These are phyloP conservation scores for Crithidia acanthocephali DNA, from an alignment of 208 protist species.

Conservation along the genomic window DNA sequence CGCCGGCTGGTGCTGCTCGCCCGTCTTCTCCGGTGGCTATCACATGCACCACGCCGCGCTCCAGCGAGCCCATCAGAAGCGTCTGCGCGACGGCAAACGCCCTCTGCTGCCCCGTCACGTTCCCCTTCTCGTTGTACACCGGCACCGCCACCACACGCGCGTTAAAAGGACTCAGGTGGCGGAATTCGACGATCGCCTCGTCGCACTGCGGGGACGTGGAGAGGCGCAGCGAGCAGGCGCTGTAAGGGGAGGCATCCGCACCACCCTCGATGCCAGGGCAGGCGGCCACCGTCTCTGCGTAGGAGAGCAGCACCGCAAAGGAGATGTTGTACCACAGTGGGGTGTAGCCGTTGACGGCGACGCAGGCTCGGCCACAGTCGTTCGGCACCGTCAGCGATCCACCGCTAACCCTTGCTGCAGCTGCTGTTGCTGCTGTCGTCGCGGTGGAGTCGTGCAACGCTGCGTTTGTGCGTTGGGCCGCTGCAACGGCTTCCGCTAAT, in stretches of 20 bases:
- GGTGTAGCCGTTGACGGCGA: constrained; percentile 48
- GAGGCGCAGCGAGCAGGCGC: constrained; percentile 21
- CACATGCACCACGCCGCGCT: constrained; percentile 6
- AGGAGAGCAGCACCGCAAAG: constrained; percentile 44
- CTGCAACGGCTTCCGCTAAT: too few relatives aligned
- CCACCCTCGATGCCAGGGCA: constrained; percentile 10
- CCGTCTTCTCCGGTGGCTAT: constrained; percentile 1
- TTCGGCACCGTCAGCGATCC: constrained; percentile 1
- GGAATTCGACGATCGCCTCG: constrained; percentile 13
- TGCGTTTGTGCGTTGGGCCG: too few relatives aligned
- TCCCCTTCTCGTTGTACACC: not conserved
- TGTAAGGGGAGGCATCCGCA: not conserved
- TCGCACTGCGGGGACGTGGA: constrained; percentile 25
- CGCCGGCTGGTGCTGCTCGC: not conserved
- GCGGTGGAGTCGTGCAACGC: not conserved
- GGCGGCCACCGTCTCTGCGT: not conserved
- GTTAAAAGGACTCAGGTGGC: constrained; percentile 9
- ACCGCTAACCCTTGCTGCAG: too few relatives aligned
- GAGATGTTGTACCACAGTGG: constrained; percentile 60
- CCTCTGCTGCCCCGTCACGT: not conserved
- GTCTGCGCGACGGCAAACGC: constrained; percentile 18
- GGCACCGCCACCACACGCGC: not conserved
- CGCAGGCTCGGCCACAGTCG: constrained; percentile 23
- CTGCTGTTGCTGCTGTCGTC: too few relatives aligned
- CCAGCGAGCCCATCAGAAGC: constrained; percentile 19